Evolutionary conservation across 495 filamentous ascomycete genomes (phyloP).

Genomic region (Penicillium ucsense): DNA sequence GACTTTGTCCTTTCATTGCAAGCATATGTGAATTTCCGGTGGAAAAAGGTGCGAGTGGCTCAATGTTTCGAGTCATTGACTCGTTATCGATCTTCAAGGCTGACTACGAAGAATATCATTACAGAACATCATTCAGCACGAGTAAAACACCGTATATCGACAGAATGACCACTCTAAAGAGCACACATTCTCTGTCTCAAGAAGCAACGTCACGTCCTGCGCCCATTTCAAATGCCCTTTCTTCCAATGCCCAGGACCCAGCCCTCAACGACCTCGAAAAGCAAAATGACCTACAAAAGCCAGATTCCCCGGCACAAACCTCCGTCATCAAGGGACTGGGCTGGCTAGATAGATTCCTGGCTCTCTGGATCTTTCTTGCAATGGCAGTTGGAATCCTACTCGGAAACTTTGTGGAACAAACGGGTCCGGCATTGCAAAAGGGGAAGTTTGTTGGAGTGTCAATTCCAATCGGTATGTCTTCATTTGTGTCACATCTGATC

Average conservation of each 20-base stretch:
- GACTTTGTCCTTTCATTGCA: too few species aligned
- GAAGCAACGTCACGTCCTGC: too few species aligned
- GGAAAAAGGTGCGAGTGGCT: too few species aligned
- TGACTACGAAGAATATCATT: too few species aligned
- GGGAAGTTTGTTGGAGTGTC: conserved; percentile 69
- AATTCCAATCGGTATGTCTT: conserved; percentile 63
- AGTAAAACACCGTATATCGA: too few species aligned
- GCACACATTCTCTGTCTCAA: too few species aligned
- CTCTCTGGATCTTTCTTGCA: conserved; percentile 77
- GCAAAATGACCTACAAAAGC: not conserved
- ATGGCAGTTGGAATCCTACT: conserved; percentile 75
- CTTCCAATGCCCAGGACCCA: not conserved
- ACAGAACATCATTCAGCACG: too few species aligned
- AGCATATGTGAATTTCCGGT: too few species aligned
- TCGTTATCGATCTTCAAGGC: too few species aligned
- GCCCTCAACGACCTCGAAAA: conserved; percentile 8
- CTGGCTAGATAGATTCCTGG: conserved; percentile 67
- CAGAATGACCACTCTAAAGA: too few species aligned
- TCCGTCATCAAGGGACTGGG: conserved; percentile 48
- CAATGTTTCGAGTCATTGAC: too few species aligned
- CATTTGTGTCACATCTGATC: not conserved
- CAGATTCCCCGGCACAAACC: conserved; percentile 1
- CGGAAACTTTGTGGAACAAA: conserved; percentile 65
- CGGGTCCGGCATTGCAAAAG: conserved; percentile 54
- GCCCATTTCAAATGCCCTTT: too few species aligned